Conservation (phyloP, 176 grass and related monocot genomes). For the Areca catechu region DNA sequence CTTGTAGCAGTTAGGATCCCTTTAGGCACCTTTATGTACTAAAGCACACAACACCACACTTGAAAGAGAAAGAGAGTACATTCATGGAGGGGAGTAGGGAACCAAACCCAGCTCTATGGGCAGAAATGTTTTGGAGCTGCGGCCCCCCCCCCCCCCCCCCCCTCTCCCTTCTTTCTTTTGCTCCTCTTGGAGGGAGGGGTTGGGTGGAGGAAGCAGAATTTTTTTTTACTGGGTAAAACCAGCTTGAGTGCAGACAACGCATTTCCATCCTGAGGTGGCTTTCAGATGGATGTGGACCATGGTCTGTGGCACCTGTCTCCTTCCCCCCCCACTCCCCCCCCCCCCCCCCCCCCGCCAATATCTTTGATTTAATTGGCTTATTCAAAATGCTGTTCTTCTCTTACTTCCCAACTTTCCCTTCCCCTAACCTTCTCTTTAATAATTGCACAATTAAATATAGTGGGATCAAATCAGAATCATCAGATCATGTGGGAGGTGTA, state of each 20-base stretch:
- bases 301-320: conserved; percentile 31
- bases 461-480: conserved; percentile 45
- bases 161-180: too few species aligned
- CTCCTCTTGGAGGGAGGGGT: too few species aligned
- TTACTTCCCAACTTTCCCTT: not conserved
- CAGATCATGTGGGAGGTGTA: conserved; percentile 26
- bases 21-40: not conserved
- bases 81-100: conserved; percentile 12
- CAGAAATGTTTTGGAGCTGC: conserved; percentile 20
- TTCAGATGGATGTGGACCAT: conserved; percentile 33
- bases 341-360: too few species aligned
- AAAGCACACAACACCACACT: conserved; percentile 1
- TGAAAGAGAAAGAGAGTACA: conserved; percentile 5
- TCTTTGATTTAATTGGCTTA: not conserved
- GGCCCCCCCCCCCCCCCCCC: too few species aligned
- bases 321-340: too few species aligned
- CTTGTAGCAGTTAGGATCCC: not conserved
- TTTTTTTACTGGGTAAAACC: not conserved
- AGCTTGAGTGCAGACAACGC: conserved; percentile 29
- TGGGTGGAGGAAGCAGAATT: too few species aligned
- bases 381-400: not conserved
- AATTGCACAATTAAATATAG: conserved; percentile 29
- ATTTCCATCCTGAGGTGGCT: conserved; percentile 19
- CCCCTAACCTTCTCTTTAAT: conserved; percentile 17
- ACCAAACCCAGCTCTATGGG: conserved; percentile 15